These are phyloP conservation scores for Argentina anserina DNA, from an alignment of 306 rosid genomes.

Conservation along the genomic window DNA sequence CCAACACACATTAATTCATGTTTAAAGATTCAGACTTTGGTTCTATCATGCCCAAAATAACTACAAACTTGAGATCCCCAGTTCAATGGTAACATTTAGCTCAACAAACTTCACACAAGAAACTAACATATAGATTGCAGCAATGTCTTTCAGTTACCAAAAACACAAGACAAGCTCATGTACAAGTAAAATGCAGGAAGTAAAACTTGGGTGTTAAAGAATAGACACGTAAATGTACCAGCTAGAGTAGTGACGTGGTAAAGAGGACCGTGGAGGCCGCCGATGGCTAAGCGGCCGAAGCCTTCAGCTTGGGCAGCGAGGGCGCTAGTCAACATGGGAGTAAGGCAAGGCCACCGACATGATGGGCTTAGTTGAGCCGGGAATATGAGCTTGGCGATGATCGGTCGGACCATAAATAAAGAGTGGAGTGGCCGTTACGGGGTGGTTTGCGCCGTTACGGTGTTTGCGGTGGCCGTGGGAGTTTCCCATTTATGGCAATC, in stretches of 20 bases:
- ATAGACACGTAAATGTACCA: conserved; percentile 34
- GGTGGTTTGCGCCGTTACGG: conserved; percentile 24
- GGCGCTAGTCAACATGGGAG: conserved; percentile 61
- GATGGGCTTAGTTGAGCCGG: conserved; percentile 21
- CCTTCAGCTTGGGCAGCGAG: conserved; percentile 86
- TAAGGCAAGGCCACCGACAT: conserved; percentile 52
- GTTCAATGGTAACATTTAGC: not conserved
- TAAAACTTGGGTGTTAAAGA: not conserved
- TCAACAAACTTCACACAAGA: not conserved
- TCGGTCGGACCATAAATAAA: conserved; percentile 27
- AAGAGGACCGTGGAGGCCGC: conserved; percentile 80
- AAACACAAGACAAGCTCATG: not conserved
- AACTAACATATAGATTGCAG: not conserved
- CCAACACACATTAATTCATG: not conserved
- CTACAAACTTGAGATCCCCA: not conserved
- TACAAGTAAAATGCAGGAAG: not conserved
- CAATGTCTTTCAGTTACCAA: not conserved
- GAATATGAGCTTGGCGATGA: conserved; percentile 18
- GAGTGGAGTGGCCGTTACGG: conserved; percentile 21
- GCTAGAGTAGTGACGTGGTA: conserved; percentile 65
- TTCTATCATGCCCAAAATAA: not conserved
- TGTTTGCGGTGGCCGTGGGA: conserved; percentile 39
- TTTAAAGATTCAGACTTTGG: not conserved
- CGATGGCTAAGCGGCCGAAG: conserved; percentile 74
- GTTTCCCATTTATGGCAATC: conserved; percentile 58